A percentile compares a stretch with the other conserved stretches of the same genome.
phyloP scores from a whole-genome alignment of 2,329 filamentous ascomycete genomes.

The Ophiostoma fasciatum region DNA sequence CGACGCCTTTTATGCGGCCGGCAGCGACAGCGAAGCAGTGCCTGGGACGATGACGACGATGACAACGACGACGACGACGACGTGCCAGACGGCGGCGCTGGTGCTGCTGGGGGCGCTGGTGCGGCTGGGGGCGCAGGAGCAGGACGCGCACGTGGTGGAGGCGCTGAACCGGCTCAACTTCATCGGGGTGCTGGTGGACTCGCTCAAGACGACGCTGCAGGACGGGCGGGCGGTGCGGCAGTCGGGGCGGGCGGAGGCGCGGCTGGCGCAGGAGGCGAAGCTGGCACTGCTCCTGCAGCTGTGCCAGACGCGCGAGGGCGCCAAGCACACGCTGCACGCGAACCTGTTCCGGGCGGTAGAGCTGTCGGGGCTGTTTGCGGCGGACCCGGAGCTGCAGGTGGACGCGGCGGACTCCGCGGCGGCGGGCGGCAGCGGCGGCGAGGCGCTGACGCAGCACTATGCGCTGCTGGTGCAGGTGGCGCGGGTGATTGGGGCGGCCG shows the following conservation, averaged over 20 bases:
- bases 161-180: slow-evolving; percentile 78
- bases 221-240: slow-evolving; percentile 44
- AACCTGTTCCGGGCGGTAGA: slow-evolving; percentile 74
- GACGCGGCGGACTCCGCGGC: slow-evolving; percentile 22
- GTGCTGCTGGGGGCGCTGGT: slow-evolving; percentile 71
- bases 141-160: slow-evolving; percentile 62
- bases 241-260: slow-evolving; percentile 25
- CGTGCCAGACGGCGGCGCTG: slow-evolving; percentile 72
- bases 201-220: slow-evolving; percentile 59
- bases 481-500: slow-evolving; percentile 66
- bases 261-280: slow-evolving; percentile 50
- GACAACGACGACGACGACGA: slow-evolving; percentile 57
- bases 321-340: slow-evolving; percentile 73
- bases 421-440: slow-evolving; percentile 48
- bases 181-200: slow-evolving; percentile 77
- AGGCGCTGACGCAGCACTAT: slow-evolving; percentile 69
- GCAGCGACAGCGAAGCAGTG: too few species aligned
- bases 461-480: slow-evolving; percentile 65
- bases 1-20: slow-evolving; percentile 82
- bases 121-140: slow-evolving; percentile 54
- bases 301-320: slow-evolving; percentile 70
- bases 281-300: slow-evolving; percentile 73
- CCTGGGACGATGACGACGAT: too few species aligned
- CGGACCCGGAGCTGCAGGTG: slow-evolving; percentile 84
- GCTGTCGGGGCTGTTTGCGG: slow-evolving; percentile 70